Base-by-base conservation (phyloP, 2,329 filamentous ascomycete genomes). In the Ceratocystis papillata region DNA sequence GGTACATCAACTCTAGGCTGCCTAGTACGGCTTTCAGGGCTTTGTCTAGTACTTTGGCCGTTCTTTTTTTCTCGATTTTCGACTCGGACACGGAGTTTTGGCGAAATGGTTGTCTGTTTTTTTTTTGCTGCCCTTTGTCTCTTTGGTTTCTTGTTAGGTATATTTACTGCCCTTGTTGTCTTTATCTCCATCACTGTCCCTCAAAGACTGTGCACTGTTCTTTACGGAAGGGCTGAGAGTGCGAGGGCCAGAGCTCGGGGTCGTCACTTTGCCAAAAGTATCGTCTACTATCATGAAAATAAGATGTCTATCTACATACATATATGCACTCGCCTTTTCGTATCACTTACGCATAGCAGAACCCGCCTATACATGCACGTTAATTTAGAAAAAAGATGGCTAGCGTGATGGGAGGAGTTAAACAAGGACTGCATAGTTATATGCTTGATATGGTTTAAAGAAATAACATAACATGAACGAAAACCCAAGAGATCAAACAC, bases 11-110 rank as follows among this genome's bases (percentile, higher is more conserved):
- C 17, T 20, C 37, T 41, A 41, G 37, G 37, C 12, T 7, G 55
- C 17, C 7, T 30, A 10, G 55, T 30, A 37, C 25, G 12, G 30
- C 28, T 8, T 37, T n/a, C 25, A 12, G 8, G 55, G 8, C 17
- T 4, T 12, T 5, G 55, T n/a, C 55, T 20, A 30, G 30, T 28
- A 33, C 17, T 33, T n/a, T 59, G 28, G 17, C 15, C 30, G 37
- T 37, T n/a, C 55, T 59, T 59, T 59, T 30, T n/a, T 59, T n/a
- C 28, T 62, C 60, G 41, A 62, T 62, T 62, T 61, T 62, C 60
- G 15, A 62, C 41, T 62, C 46, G 60, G 60, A 62, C 45, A 28
- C 60, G 60, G 60, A 62, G 60, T 62, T 62, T 62, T 62, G 60
- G 60, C 60, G 60, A 62, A 62, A 45, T 28, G 60, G 41, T 8